Conservation (phyloP, 306 rosid genomes). For the Fagus sylvatica region DNA sequence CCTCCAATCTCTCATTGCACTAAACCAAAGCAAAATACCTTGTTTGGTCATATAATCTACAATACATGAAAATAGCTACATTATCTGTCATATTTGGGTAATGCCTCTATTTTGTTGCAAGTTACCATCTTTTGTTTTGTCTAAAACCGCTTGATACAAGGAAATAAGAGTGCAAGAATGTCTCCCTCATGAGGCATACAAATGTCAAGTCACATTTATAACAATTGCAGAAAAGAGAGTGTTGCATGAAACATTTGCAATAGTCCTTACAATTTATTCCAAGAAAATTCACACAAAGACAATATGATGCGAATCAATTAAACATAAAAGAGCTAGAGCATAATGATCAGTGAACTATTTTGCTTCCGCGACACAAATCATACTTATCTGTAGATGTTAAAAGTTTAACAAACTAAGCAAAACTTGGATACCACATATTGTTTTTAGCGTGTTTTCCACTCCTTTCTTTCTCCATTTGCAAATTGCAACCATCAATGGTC, state of each 20-base stretch:
- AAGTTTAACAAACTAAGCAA: no score
- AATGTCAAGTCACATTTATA: neutral
- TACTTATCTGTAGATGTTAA: neutral
- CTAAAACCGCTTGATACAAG: neutral
- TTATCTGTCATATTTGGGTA: no score
- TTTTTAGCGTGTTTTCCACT: neutral
- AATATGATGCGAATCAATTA: neutral
- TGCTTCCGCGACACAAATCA: neutral
- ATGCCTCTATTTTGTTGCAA: no score
- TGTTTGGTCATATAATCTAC: no score
- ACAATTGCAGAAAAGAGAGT: neutral
- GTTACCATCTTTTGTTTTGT: neutral
- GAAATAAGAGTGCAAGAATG: neutral
- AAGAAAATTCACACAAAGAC: neutral
- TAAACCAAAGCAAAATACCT: slow-evolving; percentile 5
- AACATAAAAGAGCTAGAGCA: neutral
- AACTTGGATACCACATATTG: no score
- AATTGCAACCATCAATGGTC: neutral
- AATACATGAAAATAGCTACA: no score
- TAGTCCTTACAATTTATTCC: neutral
- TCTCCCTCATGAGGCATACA: neutral
- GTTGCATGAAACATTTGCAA: neutral
- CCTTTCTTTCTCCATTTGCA: no score
- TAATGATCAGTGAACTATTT: no score
- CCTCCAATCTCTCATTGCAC: slow-evolving; percentile 31